Base-by-base conservation (phyloP, 805 yeast species). In the Yamadazyma sp. region DNA sequence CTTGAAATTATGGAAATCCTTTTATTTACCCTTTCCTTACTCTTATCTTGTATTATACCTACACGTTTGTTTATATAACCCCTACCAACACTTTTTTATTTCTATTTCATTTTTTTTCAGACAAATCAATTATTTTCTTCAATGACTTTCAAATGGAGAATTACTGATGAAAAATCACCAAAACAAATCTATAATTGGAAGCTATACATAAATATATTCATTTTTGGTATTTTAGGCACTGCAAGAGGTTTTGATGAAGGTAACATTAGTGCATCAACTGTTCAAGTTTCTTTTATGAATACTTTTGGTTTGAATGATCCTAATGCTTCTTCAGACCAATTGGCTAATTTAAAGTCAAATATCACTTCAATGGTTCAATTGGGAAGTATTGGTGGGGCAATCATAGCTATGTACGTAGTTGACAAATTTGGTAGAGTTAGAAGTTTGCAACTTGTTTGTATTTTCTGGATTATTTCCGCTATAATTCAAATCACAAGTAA, bases 201-300 rank as follows among this genome's bases (percentile, higher is more conserved):
- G 4, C 58, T 75, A 23, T 72, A 52, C 50, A 42, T 65, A 23
- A 59, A 73, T 0, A 67, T 72, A 8, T 52, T 67, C 22, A 60
- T 72, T 3, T 75, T 75, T 52, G 80, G 80, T 30, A 50, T 75
- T 8, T 51, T 75, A 24, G 81, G 81, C 5, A 59, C 70, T 19
- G 77, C 76, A 4, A 55, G 81, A 53, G 81, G 81, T 7, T 65
- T 60, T 30, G 80, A 76, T 48, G 80, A 76, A 50, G 81, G 81
- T 21, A 55, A 53, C 38, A 61, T 70, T 21, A 53, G 74, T 6
- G 78, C 76, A 10, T 51, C 65, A 4, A 55, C 68, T 11, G 59
- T 69, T 8, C 76, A 69, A 44, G 39, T 42, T 4, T 56, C 71
- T 0, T 76, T 76, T 49, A 52, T 45, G 14, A 33, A 48, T 6